phyloP scores from a whole-genome alignment of 805 yeast species.

The Kodamaea leandrae region DNA sequence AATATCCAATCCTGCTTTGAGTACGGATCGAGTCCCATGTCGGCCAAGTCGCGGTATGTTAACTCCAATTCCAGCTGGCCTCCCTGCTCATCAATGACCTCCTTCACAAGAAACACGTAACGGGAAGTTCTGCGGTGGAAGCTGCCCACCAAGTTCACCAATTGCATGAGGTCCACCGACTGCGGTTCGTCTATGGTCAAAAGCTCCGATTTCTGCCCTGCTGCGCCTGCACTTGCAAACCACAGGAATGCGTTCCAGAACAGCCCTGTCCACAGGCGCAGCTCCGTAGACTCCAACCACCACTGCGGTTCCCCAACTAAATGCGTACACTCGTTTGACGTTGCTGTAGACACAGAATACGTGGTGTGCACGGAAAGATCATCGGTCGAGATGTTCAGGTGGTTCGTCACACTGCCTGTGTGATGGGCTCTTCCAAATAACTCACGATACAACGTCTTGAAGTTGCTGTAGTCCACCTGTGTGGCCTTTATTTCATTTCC shows the following conservation, averaged over 20 bases:
- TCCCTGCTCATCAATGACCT: conserved; percentile 31
- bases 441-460: conserved; percentile 30
- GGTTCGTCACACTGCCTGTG: conserved; percentile 12
- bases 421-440: conserved; percentile 5
- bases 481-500: conserved; percentile 27
- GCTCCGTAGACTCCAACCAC: conserved; percentile 41
- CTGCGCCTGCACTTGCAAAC: conserved; percentile 77
- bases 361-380: conserved; percentile 32
- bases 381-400: conserved; percentile 21
- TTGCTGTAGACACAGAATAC: conserved; percentile 16
- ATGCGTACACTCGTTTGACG: neutral
- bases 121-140: conserved; percentile 41
- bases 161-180: conserved; percentile 21
- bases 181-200: neutral
- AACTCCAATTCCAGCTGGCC: conserved; percentile 24
- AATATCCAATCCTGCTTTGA: conserved; percentile 36
- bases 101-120: conserved; percentile 24
- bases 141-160: conserved; percentile 32
- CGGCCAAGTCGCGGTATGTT: conserved; percentile 40
- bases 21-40: conserved; percentile 45
- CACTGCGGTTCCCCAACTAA: conserved; percentile 33
- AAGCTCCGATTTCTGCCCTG: conserved; percentile 6
- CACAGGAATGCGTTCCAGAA: conserved; percentile 72
- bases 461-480: conserved; percentile 36
- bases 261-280: conserved; percentile 54